A percentile compares a stretch with the other conserved stretches of the same genome.
Conservation (phyloP, 768 basidiomycete genomes). For the Heimioporus sp. region DNA sequence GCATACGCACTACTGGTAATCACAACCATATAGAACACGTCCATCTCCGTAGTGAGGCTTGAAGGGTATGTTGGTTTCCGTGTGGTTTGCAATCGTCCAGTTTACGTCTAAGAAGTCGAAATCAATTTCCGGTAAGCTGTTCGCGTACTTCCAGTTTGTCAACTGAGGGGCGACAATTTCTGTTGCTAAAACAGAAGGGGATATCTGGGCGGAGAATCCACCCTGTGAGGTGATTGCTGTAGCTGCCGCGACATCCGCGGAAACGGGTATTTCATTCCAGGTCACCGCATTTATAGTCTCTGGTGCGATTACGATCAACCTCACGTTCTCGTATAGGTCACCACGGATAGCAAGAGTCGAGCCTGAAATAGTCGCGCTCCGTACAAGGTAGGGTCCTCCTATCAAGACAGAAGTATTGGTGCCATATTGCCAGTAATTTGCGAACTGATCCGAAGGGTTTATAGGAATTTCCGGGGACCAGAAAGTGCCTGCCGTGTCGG, state of each 20-base stretch:
- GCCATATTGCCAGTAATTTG: conserved; percentile 71
- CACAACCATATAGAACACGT: conserved; percentile 79
- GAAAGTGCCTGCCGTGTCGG: conserved; percentile 64
- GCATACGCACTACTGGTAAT: conserved; percentile 73
- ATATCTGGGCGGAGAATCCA: conserved; percentile 49
- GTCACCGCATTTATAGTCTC: conserved; percentile 49
- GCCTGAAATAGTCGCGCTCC: conserved; percentile 46
- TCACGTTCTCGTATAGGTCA: conserved; percentile 59
- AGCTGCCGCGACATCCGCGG: conserved; percentile 34
- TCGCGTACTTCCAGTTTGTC: conserved; percentile 68
- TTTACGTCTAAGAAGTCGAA: conserved; percentile 53
- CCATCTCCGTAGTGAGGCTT: conserved; percentile 74
- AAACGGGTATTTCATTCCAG: conserved; percentile 66
- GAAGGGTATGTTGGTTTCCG: conserved; percentile 68
- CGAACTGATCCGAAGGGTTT: conserved; percentile 38
- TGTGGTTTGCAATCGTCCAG: conserved; percentile 70
- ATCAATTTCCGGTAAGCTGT: conserved; percentile 72
- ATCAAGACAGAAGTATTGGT: conserved; percentile 67
- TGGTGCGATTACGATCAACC: conserved; percentile 64
- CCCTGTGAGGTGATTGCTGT: conserved; percentile 34
- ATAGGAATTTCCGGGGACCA: conserved; percentile 69
- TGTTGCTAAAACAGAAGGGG: conserved; percentile 25
- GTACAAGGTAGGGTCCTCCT: conserved; percentile 64
- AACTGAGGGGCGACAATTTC: conserved; percentile 47
- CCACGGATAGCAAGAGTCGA: conserved; percentile 61